Evolutionary conservation across 164 flowering plant genomes (phyloP), one percentile per base, ranked within the genome.

Genomic region (Macadamia integrifolia): DNA sequence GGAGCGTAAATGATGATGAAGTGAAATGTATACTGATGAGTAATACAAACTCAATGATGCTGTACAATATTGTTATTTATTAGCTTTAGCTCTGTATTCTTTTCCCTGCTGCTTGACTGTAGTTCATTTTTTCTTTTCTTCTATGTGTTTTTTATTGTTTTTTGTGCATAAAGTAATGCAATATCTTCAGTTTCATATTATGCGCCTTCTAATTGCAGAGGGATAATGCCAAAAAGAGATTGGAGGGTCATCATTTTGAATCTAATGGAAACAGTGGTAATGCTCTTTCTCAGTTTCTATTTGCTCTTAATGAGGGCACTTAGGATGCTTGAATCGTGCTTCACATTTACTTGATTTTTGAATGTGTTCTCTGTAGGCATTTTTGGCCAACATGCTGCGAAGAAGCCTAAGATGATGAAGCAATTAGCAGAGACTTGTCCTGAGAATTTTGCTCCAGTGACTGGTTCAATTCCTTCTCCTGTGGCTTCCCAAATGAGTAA

Each of bases 401-500:
- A 95, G 86, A 91, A 84, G 79, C 93, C 82, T 48, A 92, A 89
- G 89, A 74, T 81, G 64, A 68, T 70, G 74, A 89, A 87, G 76
- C 93, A 87, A 64, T 72, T 83, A 46, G 72, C 75, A 0, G 99
- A 92, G 59, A 79, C 76, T 72, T 76, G 85, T 64, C 84, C 79
- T 74, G 97, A 95, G 66, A 80, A 74, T 65, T 66, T 74, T 30
- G 66, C 75, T 77, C 87, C 86, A 17, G 65, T 74, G 61, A 69
- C 65, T 75, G 91, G 89, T 30, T 81, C 96, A 58, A 75, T 86
- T 72, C 88, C 99, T 78, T 92, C 96, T 58, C 99, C 97, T 15
- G 96, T 76, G 61, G 89, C 92, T 42, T 95, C 98, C 48, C 99
- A 94, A 69, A 85, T 93, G 93, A 91, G 95, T 80, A 92, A 94